Evolutionary conservation across 495 filamentous ascomycete genomes (phyloP), one percentile per base, ranked within the genome.

Genomic region (Annulohypoxylon nitens): DNA sequence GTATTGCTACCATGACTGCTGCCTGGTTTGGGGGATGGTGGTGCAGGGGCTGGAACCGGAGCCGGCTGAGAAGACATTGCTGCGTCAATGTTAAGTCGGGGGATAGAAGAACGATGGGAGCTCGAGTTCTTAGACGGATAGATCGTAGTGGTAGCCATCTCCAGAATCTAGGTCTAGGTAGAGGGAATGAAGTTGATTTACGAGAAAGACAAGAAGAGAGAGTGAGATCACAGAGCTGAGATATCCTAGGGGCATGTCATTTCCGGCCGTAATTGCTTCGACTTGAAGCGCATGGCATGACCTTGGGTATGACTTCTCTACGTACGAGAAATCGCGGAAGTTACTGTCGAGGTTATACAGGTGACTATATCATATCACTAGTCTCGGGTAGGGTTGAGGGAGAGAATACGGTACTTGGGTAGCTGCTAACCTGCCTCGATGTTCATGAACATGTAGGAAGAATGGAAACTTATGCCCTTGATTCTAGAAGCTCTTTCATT

Each of bases 131-230:
- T 57, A 39, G 71, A 10, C 20, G 67, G 67, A 47, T 70, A 70
- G 53, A 70, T 70, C 37, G 72, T 70, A 37, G 67, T 20, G 37
- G 72, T 33, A 57, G 72, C 59, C 72, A 75, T 75, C 59, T 51
- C 60, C 51, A 68, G 51, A 41, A n/a, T 33, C 8, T 62, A 70
- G 30, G n/a, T 57, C 36, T 66, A 70, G 30, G 30, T 57, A 57
- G 41, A 51, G 25, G 23, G 43, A 54, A 2, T 60, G 67, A 66
- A 34, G 36, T 54, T 63, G 63, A 7, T 54, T 61, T 5, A 20
- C 14, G 59, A 26, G 51, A 33, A 54, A 18, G 26, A 58, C 11
- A 20, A 45, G 50, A 41, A n/a, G 43, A 54, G 23, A 26, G 39
- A 62, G 41, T 23, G 48, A 65, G 39, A 25, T 43, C 3, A 37